Conservation (phyloP, 2,329 filamentous ascomycete species). For the Intubia oerlemansii region DNA sequence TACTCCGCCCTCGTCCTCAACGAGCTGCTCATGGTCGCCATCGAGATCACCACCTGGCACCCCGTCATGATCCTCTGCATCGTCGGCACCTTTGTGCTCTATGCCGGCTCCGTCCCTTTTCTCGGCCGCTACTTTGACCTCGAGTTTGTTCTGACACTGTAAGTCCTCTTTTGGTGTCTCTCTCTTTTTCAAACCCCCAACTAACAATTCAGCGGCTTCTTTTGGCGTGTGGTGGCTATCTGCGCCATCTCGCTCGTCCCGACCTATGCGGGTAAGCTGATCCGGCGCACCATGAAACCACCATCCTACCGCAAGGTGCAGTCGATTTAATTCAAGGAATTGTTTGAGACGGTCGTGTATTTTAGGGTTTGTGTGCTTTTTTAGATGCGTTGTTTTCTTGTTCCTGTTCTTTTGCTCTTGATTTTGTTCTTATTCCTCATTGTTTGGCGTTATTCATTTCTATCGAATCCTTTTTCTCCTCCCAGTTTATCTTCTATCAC, state of each 20-base stretch:
- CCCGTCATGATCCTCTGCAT: constrained; percentile 74
- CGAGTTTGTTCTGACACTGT: constrained; percentile 50
- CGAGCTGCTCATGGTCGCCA: constrained; percentile 91
- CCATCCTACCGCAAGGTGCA: constrained; percentile 90
- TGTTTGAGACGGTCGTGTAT: too few species aligned
- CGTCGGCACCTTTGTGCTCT: constrained; percentile 63
- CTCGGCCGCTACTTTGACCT: constrained; percentile 81
- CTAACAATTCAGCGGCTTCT: constrained; percentile 64
- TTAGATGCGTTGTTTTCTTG: too few species aligned
- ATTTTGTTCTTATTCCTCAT: too few species aligned
- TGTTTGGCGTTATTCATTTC: too few species aligned
- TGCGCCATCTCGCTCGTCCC: constrained; percentile 63
- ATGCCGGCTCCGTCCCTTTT: constrained; percentile 66
- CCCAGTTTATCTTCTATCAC: too few species aligned
- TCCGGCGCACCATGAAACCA: constrained; percentile 68
- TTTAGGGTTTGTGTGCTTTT: too few species aligned
- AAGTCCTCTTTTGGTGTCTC: neutral
- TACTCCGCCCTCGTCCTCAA: constrained; percentile 88
- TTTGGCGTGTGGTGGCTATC: constrained; percentile 74
- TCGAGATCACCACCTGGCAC: constrained; percentile 95
- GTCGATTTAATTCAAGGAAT: constrained; percentile 31
- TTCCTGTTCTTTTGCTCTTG: too few species aligned
- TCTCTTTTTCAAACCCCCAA: neutral
- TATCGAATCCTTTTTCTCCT: too few species aligned
- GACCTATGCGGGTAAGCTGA: constrained; percentile 69